Evolutionary conservation across 2,329 filamentous ascomycete genomes (phyloP), one percentile per base, ranked within the genome.

Genomic region (Tolypocladium pustulatum): DNA sequence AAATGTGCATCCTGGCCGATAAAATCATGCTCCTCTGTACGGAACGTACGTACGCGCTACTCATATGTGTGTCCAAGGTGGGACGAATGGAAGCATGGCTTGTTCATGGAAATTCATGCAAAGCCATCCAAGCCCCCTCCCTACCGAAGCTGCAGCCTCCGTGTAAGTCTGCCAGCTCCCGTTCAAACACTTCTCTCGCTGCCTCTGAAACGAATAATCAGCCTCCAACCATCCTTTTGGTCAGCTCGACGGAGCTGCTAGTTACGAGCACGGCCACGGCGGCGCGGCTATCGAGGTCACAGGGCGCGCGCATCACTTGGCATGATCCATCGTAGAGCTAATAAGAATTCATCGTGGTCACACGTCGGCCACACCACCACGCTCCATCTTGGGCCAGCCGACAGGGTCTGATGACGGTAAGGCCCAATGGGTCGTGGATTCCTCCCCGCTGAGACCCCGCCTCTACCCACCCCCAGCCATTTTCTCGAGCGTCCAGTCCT

Each of bases 391-490:
- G 17, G 27, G 27, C 27, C 43, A 30, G 25, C 30, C 30, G 49
- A 32, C 49, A 20, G 30, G 49, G 49, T 56, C 59, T 56, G 59
- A 54, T 58, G 56, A 60, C 56, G 53, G 57, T 43, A 20, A 55
- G 41, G 56, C 56, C 56, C 56, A 58, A 58, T 40, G 41, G 38
- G 30, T 46, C 40, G 25, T 27, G 20, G 13, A 12, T 25, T n/a
- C 20, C 25, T 32, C 32, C 57, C 51, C 37, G 53, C 56, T 20
- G 36, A 32, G n/a, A 30, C 58, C 58, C 38, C 46, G 52, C 56
- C n/a, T 27, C 46, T 10, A 30, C 57, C 53, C 59, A 58, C 56
- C 53, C 43, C 59, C 59, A 56, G 59, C 56, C 59, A 56, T 58
- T 46, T 56, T 58, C 52, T 32, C 49, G 27, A 17, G 49, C 49